These are phyloP conservation scores for Fusarium nurragi DNA, from an alignment of 2,329 filamentous ascomycete genomes.

Conservation along the genomic window DNA sequence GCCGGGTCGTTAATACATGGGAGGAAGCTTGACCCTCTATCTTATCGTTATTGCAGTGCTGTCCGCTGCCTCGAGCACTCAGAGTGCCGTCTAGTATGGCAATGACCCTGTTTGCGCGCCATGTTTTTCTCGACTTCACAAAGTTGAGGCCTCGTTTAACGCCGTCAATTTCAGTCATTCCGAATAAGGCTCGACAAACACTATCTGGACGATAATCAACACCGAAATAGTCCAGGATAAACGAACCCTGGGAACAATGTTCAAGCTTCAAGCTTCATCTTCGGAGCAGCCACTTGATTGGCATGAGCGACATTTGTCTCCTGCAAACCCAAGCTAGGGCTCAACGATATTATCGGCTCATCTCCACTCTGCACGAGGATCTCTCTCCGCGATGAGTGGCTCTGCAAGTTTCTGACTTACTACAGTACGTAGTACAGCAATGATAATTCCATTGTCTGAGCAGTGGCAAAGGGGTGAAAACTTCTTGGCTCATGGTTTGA, in stretches of 20 bases:
- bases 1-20: not conserved
- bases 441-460: not conserved
- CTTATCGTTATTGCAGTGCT: not conserved
- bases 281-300: slow-evolving; percentile 1
- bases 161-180: slow-evolving; percentile 9
- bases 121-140: not conserved
- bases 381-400: not conserved
- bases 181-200: not conserved
- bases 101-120: too few species aligned
- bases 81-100: too few species aligned
- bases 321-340: not conserved
- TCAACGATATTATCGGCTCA: not conserved
- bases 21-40: not conserved
- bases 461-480: slow-evolving; percentile 8
- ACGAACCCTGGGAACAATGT: slow-evolving; percentile 3
- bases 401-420: not conserved
- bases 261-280: slow-evolving; percentile 4
- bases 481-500: not conserved
- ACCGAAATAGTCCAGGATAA: slow-evolving; percentile 5
- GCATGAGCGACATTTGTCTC: slow-evolving; percentile 3
- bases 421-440: too few species aligned
- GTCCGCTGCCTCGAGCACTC: not conserved
- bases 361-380: slow-evolving; percentile 1
- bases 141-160: not conserved
- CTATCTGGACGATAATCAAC: slow-evolving; percentile 1